Conservation (phyloP, 805 yeast genomes). For the Spathaspora boniae region DNA sequence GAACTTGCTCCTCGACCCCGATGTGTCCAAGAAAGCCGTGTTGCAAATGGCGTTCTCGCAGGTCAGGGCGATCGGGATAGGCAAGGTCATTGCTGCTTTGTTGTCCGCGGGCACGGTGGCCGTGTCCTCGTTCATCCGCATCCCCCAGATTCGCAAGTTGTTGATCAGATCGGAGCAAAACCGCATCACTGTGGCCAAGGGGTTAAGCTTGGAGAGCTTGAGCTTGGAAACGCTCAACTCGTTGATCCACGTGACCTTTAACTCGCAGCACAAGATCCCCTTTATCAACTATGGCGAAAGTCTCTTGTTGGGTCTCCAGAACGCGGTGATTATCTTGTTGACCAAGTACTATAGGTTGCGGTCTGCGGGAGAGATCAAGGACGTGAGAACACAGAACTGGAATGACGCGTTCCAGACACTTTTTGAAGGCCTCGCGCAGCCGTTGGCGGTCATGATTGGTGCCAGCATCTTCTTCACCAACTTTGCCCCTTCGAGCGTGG, state of each 20-base stretch:
- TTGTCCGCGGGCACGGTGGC: slow-evolving; percentile 35
- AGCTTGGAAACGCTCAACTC: slow-evolving; percentile 35
- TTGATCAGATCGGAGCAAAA: slow-evolving; percentile 17
- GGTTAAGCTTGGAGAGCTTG: slow-evolving; percentile 34
- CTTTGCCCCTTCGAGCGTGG: slow-evolving; percentile 25
- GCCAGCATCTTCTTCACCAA: slow-evolving; percentile 26
- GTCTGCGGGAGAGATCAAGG: slow-evolving; percentile 12
- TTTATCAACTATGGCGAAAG: slow-evolving; percentile 42
- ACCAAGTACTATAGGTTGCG: slow-evolving; percentile 31
- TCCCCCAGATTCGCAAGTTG: slow-evolving; percentile 40
- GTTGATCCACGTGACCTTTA: slow-evolving; percentile 38
- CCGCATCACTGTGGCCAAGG: slow-evolving; percentile 30
- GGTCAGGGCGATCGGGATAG: slow-evolving; percentile 30
- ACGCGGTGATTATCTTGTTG: slow-evolving; percentile 31
- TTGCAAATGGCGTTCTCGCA: slow-evolving; percentile 35
- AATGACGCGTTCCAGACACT: slow-evolving; percentile 16
- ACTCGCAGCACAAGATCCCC: slow-evolving; percentile 28
- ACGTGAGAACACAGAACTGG: slow-evolving; percentile 6
- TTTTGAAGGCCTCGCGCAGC: slow-evolving; percentile 19
- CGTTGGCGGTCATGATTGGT: slow-evolving; percentile 26
- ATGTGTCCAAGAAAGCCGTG: slow-evolving; percentile 36
- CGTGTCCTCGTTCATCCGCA: slow-evolving; percentile 33
- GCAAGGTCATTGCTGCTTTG: slow-evolving; percentile 28
- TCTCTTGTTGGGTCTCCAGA: slow-evolving; percentile 36
- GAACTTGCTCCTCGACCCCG: slow-evolving; percentile 36